Percentiles rank a stretch among this genome's conserved stretches.
phyloP scores from a whole-genome alignment of 768 basidiomycete genomes.

The Xanthoconium purpureum region DNA sequence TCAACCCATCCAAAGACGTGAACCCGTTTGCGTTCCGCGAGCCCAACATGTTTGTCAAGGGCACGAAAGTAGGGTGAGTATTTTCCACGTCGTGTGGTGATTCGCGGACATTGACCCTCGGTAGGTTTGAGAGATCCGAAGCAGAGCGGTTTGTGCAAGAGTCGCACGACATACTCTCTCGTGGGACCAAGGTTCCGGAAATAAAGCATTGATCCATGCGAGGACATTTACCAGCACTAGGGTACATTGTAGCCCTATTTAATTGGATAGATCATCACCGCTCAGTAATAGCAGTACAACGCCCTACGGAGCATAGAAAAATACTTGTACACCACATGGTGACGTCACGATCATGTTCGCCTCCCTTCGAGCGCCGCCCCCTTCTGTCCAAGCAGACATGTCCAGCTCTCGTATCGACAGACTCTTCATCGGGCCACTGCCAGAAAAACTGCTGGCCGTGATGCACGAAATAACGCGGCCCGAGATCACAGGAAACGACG shows the following conservation, averaged over 20 bases:
- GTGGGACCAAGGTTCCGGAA: slow-evolving; percentile 23
- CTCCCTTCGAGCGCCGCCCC: background rate
- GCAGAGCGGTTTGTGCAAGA: slow-evolving; percentile 62
- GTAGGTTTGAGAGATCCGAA: slow-evolving; percentile 66
- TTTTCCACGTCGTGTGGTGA: background rate
- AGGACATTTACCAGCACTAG: slow-evolving; percentile 2
- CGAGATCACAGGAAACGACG: slow-evolving; percentile 24
- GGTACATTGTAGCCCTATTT: slow-evolving; percentile 5
- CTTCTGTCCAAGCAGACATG: background rate
- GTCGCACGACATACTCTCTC: slow-evolving; percentile 53
- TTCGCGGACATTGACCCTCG: slow-evolving; percentile 18
- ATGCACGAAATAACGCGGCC: slow-evolving; percentile 30
- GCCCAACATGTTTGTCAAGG: slow-evolving; percentile 83
- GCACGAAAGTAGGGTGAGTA: slow-evolving; percentile 67
- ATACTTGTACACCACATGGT: background rate
- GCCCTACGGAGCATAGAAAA: no score
- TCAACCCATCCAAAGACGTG: slow-evolving; percentile 71
- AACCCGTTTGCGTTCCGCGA: slow-evolving; percentile 90
- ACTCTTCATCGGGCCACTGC: slow-evolving; percentile 76
- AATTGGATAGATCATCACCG: slow-evolving; percentile 18
- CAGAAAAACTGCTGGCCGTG: slow-evolving; percentile 51
- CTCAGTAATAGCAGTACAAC: slow-evolving; percentile 15
- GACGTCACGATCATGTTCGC: slow-evolving; percentile 25
- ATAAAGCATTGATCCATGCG: slow-evolving; percentile 23
- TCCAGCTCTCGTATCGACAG: slow-evolving; percentile 30